Base-by-base conservation (phyloP, 768 basidiomycete genomes). In the Boletus bicolor region DNA sequence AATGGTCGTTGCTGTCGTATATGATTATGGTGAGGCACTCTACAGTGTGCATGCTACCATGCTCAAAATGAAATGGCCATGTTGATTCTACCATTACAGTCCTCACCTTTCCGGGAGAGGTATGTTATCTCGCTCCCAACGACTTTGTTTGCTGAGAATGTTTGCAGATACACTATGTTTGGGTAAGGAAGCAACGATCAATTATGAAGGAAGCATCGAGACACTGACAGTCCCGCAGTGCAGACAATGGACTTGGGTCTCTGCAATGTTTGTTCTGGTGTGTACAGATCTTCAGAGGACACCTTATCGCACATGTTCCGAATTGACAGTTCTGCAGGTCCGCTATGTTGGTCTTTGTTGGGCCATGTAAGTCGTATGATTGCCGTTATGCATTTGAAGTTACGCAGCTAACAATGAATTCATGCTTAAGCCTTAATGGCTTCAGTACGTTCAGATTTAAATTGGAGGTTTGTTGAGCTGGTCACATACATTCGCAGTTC, bases 101-200 rank as follows among this genome's bases (percentile, higher is more conserved):
- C 32, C 54, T 56, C 14, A 58, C 44, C 9, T 46, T 58, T 7
- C 4, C 48, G 0, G 26, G 38, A 17, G 57, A 58, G 44, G 57
- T 24, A n/a, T 34, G 2, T 37, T 11, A 5, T 49, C 5, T 24
- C 2, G 3, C 7, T 12, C 15, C 15, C 3, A 3, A 4, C 2
- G 21, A 9, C 0, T 2, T n/a, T 8, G 7, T 26, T 2, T 32
- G 7, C 34, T 49, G 9, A 53, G 7, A 5, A 34, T 11, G 9
- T 32, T 3, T 4, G 2, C 49, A 62, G 61, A 7, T 62, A 44
- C 26, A 61, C 2, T 57, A 57, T 43, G n/a, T 62, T 28, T 61
- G 61, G 61, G 61, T 62, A 15, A 21, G 51, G 10, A 12, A 43
- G 9, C 21, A 21, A n/a, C 21, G 21, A 24, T 24, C 7, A 32